These are phyloP conservation scores for Russula lepida DNA, from an alignment of 768 basidiomycete genomes.

Conservation along the genomic window DNA sequence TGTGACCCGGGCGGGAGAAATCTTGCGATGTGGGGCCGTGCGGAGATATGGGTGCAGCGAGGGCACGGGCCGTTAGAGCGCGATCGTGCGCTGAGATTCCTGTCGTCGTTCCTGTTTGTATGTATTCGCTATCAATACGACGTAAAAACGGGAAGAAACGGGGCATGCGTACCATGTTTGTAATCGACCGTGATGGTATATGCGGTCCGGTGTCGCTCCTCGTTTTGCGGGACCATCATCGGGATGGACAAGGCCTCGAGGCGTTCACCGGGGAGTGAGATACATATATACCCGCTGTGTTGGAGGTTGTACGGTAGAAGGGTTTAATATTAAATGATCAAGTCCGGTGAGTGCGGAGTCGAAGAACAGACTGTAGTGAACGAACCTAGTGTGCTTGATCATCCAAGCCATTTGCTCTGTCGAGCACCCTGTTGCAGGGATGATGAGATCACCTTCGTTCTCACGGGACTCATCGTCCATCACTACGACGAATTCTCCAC, in stretches of 20 bases:
- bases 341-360: constrained; percentile 10
- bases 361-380: background rate
- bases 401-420: constrained; percentile 99
- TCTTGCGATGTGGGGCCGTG: constrained; percentile 42
- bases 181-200: constrained; percentile 97
- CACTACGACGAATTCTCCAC: constrained; percentile 89
- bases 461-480: constrained; percentile 96
- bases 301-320: background rate
- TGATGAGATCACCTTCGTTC: constrained; percentile 96
- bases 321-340: background rate
- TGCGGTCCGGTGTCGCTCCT: constrained; percentile 87
- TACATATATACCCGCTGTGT: constrained; percentile 86
- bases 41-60: constrained; percentile 48
- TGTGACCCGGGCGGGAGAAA: constrained; percentile 89
- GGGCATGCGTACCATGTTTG: constrained; percentile 55
- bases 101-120: constrained; percentile 68
- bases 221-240: constrained; percentile 90
- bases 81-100: constrained; percentile 97
- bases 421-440: constrained; percentile 74
- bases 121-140: background rate
- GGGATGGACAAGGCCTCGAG: constrained; percentile 74
- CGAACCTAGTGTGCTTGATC: constrained; percentile 90
- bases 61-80: constrained; percentile 73
- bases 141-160: constrained; percentile 3
- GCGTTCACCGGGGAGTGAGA: constrained; percentile 68